Evolutionary conservation across 495 filamentous ascomycete species (phyloP).

Genomic region (Staphylotrichum longicolle): DNA sequence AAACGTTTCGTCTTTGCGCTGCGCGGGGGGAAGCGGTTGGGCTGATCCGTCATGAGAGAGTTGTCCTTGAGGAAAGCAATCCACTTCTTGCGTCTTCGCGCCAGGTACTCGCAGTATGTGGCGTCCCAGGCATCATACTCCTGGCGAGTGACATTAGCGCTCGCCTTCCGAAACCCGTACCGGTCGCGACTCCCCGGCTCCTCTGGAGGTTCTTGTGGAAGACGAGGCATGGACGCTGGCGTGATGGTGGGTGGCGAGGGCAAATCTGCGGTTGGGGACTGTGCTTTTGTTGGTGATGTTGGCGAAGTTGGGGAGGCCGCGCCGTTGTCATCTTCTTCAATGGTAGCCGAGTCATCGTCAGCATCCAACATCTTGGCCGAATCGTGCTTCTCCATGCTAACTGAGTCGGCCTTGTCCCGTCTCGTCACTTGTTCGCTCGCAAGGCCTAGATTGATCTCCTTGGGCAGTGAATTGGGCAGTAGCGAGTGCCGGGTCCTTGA

Average conservation of each 20-base stretch:
- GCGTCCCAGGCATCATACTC: constrained; percentile 82
- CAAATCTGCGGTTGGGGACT: neutral
- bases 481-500: constrained; percentile 43
- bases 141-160: constrained; percentile 67
- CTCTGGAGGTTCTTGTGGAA: constrained; percentile 34
- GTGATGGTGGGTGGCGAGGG: constrained; percentile 16
- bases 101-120: constrained; percentile 65
- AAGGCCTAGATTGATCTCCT: constrained; percentile 33
- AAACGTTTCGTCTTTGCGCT: constrained; percentile 82
- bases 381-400: constrained; percentile 32
- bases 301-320: constrained; percentile 8
- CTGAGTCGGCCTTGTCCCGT: constrained; percentile 18
- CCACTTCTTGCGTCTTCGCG: constrained; percentile 79
- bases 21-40: constrained; percentile 73
- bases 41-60: constrained; percentile 66
- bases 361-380: constrained; percentile 34
- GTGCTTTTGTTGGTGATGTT: neutral
- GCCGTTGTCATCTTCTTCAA: neutral
- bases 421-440: constrained; percentile 28
- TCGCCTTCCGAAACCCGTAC: constrained; percentile 91
- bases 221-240: constrained; percentile 23
- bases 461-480: constrained; percentile 34
- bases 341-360: constrained; percentile 18
- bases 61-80: constrained; percentile 69
- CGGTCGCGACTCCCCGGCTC: constrained; percentile 59